These are phyloP conservation scores for Exophiala oligosperma DNA, from an alignment of 2,329 filamentous ascomycete species.

Conservation along the genomic window DNA sequence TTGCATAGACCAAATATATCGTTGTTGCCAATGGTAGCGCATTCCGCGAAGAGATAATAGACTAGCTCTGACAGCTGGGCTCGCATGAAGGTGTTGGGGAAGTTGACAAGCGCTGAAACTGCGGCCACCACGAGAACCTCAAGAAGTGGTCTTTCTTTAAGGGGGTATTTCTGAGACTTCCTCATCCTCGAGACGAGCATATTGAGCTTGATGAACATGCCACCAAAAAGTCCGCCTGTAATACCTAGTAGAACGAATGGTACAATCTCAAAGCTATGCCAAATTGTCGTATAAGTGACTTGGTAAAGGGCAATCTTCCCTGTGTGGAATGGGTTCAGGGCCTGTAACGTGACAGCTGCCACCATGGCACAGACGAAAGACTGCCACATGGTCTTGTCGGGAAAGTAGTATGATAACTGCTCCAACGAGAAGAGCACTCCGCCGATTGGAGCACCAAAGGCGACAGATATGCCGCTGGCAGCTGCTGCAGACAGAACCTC, in stretches of 20 bases:
- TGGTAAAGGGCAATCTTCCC: constrained; percentile 96
- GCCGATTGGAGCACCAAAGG: constrained; percentile 90
- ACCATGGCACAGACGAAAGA: constrained; percentile 99
- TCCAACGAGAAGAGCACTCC: constrained; percentile 96
- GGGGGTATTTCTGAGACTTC: constrained; percentile 48
- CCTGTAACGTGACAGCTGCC: constrained; percentile 90
- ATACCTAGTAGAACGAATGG: constrained; percentile 86
- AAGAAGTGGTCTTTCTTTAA: constrained; percentile 65
- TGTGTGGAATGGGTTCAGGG: constrained; percentile 89
- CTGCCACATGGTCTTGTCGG: constrained; percentile 99
- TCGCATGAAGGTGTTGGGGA: constrained; percentile 94
- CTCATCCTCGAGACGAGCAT: constrained; percentile 84
- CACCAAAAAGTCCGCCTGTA: constrained; percentile 89
- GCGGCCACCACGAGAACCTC: constrained; percentile 81
- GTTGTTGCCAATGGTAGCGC: constrained; percentile 69
- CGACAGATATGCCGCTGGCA: constrained; percentile 88
- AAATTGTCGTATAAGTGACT: constrained; percentile 85
- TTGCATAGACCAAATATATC: constrained; percentile 91
- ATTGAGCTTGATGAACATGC: constrained; percentile 91
- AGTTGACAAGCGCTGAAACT: constrained; percentile 86
- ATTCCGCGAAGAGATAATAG: constrained; percentile 88
- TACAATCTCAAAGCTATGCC: constrained; percentile 92
- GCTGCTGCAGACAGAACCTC: constrained; percentile 92
- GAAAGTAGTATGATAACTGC: constrained; percentile 96
- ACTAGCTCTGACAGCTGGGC: constrained; percentile 89